phyloP scores from a whole-genome alignment of 1,284 basidiomycete species.

The Ustilago hordei region DNA sequence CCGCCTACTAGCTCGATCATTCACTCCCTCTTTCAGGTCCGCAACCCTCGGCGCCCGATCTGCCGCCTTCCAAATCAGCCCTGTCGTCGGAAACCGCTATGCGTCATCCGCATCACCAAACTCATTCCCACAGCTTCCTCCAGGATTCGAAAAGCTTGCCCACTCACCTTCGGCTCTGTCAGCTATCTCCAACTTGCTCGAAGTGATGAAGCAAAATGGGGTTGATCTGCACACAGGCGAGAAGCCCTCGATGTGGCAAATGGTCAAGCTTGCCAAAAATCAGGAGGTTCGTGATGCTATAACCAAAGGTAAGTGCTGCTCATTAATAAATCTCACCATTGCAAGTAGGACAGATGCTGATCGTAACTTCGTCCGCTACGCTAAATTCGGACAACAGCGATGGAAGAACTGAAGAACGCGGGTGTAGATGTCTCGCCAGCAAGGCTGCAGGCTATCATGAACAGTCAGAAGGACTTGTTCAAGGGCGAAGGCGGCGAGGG shows the following conservation, averaged over 20 bases:
- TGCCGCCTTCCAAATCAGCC: not conserved
- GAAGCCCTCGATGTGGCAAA: slow-evolving; percentile 57
- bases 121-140: slow-evolving; percentile 46
- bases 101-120: slow-evolving; percentile 43
- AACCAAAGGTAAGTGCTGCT: slow-evolving; percentile 48
- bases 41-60: not conserved
- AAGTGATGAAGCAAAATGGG: slow-evolving; percentile 59
- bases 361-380: not conserved
- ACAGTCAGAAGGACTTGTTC: slow-evolving; percentile 30
- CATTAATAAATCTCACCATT: no score
- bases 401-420: slow-evolving; percentile 60
- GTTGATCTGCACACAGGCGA: slow-evolving; percentile 54
- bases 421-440: slow-evolving; percentile 63
- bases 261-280: slow-evolving; percentile 56
- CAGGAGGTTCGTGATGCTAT: slow-evolving; percentile 55
- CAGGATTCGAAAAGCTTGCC: slow-evolving; percentile 62
- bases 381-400: slow-evolving; percentile 30
- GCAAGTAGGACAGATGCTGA: not conserved
- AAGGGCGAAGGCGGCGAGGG: slow-evolving; percentile 22
- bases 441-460: slow-evolving; percentile 56
- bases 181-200: slow-evolving; percentile 54
- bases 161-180: slow-evolving; percentile 52
- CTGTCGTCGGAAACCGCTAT: slow-evolving; percentile 5
- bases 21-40: not conserved
- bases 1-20: slow-evolving; percentile 1